Conservation (phyloP, 495 filamentous ascomycete species). For the Tetracladium setigerum region DNA sequence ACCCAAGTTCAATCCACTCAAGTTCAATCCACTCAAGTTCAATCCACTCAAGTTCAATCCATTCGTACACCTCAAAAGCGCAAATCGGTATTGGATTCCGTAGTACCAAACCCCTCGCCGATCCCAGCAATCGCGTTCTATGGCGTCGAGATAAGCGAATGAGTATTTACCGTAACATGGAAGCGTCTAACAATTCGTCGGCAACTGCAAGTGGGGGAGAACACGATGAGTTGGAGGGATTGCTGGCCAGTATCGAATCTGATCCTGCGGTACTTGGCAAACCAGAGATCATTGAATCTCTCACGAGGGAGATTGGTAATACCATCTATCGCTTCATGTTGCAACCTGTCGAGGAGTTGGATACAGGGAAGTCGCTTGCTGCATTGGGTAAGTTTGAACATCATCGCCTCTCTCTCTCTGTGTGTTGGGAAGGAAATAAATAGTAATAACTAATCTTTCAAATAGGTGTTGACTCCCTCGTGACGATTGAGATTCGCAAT, state of each 20-base stretch:
- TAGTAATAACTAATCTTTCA: no score
- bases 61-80: no score
- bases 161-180: slow-evolving; percentile 1
- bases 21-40: no score
- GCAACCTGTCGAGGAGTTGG: not conserved
- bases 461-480: no score
- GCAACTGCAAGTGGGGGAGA: not conserved
- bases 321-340: slow-evolving; percentile 2
- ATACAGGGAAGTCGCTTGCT: not conserved
- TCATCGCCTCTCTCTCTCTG: no score
- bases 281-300: not conserved
- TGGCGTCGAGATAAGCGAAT: slow-evolving; percentile 5
- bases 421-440: no score
- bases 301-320: not conserved
- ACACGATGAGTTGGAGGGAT: not conserved
- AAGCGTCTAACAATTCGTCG: not conserved
- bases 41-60: no score
- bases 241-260: not conserved
- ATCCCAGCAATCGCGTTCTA: slow-evolving; percentile 1
- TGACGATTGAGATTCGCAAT: slow-evolving; percentile 48
- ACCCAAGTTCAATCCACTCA: no score
- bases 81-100: not conserved
- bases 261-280: not conserved
- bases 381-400: no score
- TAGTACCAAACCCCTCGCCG: not conserved